A percentile compares a stretch with the other conserved stretches of the same genome.
Conservation (phyloP, 1,284 basidiomycete genomes). For the Puccinia hordei region DNA sequence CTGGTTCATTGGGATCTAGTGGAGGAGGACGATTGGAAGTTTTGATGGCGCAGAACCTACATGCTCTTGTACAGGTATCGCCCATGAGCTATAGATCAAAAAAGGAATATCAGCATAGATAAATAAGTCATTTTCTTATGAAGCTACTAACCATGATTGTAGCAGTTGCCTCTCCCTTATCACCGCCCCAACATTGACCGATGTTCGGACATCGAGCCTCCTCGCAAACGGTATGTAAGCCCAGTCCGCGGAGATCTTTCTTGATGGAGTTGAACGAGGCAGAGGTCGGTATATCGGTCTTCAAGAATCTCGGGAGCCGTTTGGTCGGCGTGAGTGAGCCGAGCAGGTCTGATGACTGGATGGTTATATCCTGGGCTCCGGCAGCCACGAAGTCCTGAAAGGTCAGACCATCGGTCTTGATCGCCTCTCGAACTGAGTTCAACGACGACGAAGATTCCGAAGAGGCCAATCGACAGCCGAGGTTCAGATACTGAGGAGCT, state of each 20-base stretch:
- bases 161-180: slow-evolving; percentile 81
- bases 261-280: slow-evolving; percentile 88
- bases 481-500: not conserved
- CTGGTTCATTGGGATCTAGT: slow-evolving; percentile 93
- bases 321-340: slow-evolving; percentile 14
- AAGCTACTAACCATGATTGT: slow-evolving; percentile 84
- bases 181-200: slow-evolving; percentile 97
- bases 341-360: not conserved
- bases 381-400: slow-evolving; percentile 43
- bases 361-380: not conserved
- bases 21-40: slow-evolving; percentile 85
- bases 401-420: slow-evolving; percentile 39
- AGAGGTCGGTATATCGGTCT: slow-evolving; percentile 80
- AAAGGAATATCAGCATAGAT: slow-evolving; percentile 22
- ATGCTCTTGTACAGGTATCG: slow-evolving; percentile 97
- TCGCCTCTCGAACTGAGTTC: slow-evolving; percentile 4
- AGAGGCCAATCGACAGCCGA: slow-evolving; percentile 16
- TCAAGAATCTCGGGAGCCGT: slow-evolving; percentile 85
- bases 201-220: slow-evolving; percentile 99
- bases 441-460: slow-evolving; percentile 17
- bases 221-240: slow-evolving; percentile 94
- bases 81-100: slow-evolving; percentile 78
- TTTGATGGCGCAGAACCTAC: slow-evolving; percentile 96
- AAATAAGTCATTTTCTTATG: not conserved
- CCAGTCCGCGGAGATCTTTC: slow-evolving; percentile 87